Percentiles rank a stretch among this genome's conserved stretches.
These are phyloP conservation scores for Helenozyma rhizophorensis DNA, from an alignment of 805 yeast species.

Conservation along the genomic window DNA sequence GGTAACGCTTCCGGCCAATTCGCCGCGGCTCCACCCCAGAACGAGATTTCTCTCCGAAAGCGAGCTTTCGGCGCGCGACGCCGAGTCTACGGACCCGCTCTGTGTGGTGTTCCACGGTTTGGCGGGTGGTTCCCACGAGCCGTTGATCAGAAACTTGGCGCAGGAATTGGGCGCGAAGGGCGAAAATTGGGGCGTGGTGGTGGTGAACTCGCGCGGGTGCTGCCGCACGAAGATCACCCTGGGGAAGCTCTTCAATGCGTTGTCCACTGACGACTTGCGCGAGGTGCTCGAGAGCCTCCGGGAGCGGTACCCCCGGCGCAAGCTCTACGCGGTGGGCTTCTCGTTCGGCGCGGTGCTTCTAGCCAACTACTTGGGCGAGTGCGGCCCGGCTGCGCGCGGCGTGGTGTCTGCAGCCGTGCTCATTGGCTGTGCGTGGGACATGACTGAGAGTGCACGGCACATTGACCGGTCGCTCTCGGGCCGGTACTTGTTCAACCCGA, in stretches of 20 bases:
- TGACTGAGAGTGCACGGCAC: conserved; percentile 44
- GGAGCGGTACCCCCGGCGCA: conserved; percentile 50
- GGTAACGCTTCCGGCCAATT: conserved; percentile 31
- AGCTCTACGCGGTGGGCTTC: conserved; percentile 69
- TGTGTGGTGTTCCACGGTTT: conserved; percentile 70
- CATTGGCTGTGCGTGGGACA: conserved; percentile 74
- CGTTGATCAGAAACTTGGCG: conserved; percentile 61
- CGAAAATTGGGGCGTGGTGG: conserved; percentile 58
- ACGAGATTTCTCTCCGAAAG: conserved; percentile 48
- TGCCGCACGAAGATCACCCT: conserved; percentile 64
- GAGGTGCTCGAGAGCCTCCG: conserved; percentile 50
- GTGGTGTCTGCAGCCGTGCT: conserved; percentile 45
- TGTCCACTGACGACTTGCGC: conserved; percentile 67
- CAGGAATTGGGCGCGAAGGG: conserved; percentile 24
- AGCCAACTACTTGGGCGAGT: conserved; percentile 68
- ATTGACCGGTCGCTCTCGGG: conserved; percentile 39
- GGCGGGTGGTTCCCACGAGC: conserved; percentile 82
- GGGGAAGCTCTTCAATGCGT: conserved; percentile 65
- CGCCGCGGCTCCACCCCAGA: conserved; percentile 41
- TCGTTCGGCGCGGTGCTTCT: conserved; percentile 76
- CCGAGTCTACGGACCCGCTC: conserved; percentile 46
- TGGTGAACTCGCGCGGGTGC: conserved; percentile 74
- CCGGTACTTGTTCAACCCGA: conserved; percentile 28
- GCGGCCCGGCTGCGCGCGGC: conserved; percentile 31
- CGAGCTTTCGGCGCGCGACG: conserved; percentile 35